Percentiles rank a stretch among this genome's conserved stretches.
phyloP scores from a whole-genome alignment of 768 basidiomycete species.

The Termitomyces titanicus region DNA sequence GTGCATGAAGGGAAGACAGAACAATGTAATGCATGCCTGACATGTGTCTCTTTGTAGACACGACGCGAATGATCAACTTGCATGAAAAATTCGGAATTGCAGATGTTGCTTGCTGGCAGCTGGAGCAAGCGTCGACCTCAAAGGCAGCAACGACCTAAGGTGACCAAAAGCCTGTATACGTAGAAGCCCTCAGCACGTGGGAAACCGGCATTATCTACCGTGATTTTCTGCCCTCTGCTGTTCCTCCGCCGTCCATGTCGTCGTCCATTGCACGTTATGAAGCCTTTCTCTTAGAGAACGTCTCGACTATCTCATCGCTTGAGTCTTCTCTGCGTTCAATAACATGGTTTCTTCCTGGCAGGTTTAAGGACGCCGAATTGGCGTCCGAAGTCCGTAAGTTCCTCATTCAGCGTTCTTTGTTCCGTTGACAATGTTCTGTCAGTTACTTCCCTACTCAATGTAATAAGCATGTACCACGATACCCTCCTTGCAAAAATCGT shows the following conservation, averaged over 20 bases:
- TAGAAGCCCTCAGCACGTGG: conserved; percentile 2
- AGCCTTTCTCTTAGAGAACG: conserved; percentile 78
- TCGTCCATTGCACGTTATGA: conserved; percentile 73
- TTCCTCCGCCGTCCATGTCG: conserved; percentile 42
- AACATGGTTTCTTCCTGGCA: conserved; percentile 93
- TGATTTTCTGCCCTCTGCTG: not conserved
- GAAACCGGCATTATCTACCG: conserved; percentile 3
- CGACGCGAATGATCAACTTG: conserved; percentile 7
- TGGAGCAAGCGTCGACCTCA: not conserved
- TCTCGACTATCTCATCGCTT: conserved; percentile 79
- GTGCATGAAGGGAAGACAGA: conserved; percentile 12
- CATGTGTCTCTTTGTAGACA: conserved; percentile 10
- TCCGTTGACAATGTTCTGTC: conserved; percentile 16
- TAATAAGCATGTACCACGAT: conserved; percentile 93
- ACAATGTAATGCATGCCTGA: conserved; percentile 12
- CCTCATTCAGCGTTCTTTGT: conserved; percentile 2
- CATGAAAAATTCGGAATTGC: not conserved
- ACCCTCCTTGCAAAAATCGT: conserved; percentile 73
- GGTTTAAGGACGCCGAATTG: conserved; percentile 96
- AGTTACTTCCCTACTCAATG: conserved; percentile 88
- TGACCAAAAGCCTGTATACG: no score
- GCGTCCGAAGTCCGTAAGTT: conserved; percentile 91
- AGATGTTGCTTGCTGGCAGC: not conserved
- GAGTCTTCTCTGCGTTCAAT: conserved; percentile 87
- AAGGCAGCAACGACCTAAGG: not conserved